Base-by-base conservation (phyloP, 2,329 filamentous ascomycete species). In the Beauveria brongniartii region DNA sequence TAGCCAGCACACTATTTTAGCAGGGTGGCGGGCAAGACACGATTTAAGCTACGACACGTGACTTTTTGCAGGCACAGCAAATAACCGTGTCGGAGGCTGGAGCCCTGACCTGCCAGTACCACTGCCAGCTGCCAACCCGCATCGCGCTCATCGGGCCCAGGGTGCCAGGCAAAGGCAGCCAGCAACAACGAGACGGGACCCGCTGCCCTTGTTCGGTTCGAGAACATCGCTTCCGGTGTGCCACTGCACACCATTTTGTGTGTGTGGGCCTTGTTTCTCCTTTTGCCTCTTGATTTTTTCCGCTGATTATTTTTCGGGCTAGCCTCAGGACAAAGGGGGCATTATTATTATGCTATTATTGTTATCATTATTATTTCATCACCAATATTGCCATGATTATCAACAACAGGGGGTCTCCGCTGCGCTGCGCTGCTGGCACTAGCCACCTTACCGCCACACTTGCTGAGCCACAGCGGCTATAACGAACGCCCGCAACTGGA, bases 161-260 rank as follows among this genome's bases (percentile, higher is more conserved):
- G 30, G 30, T 34, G 24, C 41, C 28, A 50, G 26, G 52, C 34
- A 37, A 37, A 20, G 51, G 20, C 28, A 41, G 40, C 43, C n/a
- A 34, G 24, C 34, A 6, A 55, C 20, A 34, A 34, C 30, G 3
- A 51, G 43, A 51, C 30, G 34, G 55, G 55, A 51, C 55, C 55
- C 55, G 46, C 55, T 58, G 46, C 34, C 55, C 55, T 58, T 58
- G 55, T 58, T 58, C 55, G 55, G 55, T 58, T 58, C 55, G 55
- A 58, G 55, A 58, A 58, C 46, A 58, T 58, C 55, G 55, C 55
- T 58, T 58, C 55, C 55, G 55, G 55, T 34, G 34, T 58, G 55
- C 55, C 55, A 48, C 43, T 51, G 47, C 34, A 24, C 34, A 28
- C 5, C 28, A n/a, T 20, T 12, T 12, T 34, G 18, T 34, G 30